These are phyloP conservation scores for Aspergillus vadensis DNA, from an alignment of 2,329 filamentous ascomycete species.

Conservation along the genomic window DNA sequence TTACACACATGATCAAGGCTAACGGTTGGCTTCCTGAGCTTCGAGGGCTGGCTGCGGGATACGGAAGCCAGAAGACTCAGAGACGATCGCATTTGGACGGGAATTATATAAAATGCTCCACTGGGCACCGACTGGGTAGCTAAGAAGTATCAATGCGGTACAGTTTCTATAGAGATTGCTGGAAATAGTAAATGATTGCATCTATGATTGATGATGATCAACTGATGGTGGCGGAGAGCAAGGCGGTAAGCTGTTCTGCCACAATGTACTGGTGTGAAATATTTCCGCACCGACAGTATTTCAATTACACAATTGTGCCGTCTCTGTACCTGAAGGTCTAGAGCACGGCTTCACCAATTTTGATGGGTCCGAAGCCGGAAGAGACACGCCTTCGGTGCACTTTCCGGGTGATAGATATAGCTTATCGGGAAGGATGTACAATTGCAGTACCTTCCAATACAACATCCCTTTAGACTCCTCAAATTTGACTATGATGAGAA, in stretches of 20 bases:
- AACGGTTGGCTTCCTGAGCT: conserved; percentile 39
- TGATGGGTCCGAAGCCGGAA: not conserved
- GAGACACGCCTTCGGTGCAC: not conserved
- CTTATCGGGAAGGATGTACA: not conserved
- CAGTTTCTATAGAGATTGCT: not conserved
- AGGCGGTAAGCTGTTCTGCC: conserved; percentile 13
- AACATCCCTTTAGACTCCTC: not conserved
- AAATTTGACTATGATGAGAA: not conserved
- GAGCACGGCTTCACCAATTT: not conserved
- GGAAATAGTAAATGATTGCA: not conserved
- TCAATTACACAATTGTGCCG: not conserved
- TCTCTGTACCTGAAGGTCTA: not conserved
- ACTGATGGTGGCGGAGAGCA: conserved; percentile 8
- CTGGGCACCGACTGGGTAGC: not conserved
- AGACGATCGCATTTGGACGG: conserved; percentile 33
- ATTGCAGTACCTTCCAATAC: not conserved
- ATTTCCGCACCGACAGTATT: not conserved
- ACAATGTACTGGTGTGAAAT: conserved; percentile 7
- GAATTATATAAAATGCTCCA: conserved; percentile 4
- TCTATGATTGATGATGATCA: not conserved
- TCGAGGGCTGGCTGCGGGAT: conserved; percentile 33
- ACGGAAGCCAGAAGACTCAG: conserved; percentile 32
- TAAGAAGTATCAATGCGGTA: not conserved
- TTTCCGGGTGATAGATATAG: too few relatives aligned
- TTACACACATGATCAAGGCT: conserved; percentile 43